Percentiles rank a stretch among this genome's conserved stretches.
These are phyloP conservation scores for Vitis amurensis DNA, from an alignment of 164 flowering plant genomes.

Conservation along the genomic window DNA sequence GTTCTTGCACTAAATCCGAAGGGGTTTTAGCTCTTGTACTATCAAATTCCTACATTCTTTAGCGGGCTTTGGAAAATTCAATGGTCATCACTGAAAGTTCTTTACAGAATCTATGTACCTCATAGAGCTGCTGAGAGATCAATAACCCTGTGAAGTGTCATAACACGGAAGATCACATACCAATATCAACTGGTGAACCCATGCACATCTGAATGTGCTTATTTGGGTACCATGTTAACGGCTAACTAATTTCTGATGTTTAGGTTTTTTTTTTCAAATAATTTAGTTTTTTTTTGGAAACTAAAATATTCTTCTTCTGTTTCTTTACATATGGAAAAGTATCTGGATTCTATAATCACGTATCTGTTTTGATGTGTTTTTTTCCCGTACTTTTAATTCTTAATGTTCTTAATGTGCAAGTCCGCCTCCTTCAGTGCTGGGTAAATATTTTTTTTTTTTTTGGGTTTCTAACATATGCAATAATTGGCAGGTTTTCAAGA, in stretches of 20 bases:
- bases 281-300: no score
- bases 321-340: no score
- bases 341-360: background rate
- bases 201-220: background rate
- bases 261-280: background rate
- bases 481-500: constrained; percentile 81
- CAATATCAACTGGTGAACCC: background rate
- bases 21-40: background rate
- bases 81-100: background rate
- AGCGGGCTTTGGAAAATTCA: background rate
- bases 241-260: background rate
- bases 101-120: background rate
- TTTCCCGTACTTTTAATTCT: no score
- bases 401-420: background rate
- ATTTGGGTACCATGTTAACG: background rate
- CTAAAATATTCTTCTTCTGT: no score
- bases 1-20: background rate
- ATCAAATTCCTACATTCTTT: background rate
- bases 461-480: constrained; percentile 4
- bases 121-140: background rate
- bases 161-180: background rate
- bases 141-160: no score
- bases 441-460: background rate
- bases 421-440: background rate
- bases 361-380: constrained; percentile 4